phyloP scores from a whole-genome alignment of 441 rosid genomes.

The Flueggea neowawraea region DNA sequence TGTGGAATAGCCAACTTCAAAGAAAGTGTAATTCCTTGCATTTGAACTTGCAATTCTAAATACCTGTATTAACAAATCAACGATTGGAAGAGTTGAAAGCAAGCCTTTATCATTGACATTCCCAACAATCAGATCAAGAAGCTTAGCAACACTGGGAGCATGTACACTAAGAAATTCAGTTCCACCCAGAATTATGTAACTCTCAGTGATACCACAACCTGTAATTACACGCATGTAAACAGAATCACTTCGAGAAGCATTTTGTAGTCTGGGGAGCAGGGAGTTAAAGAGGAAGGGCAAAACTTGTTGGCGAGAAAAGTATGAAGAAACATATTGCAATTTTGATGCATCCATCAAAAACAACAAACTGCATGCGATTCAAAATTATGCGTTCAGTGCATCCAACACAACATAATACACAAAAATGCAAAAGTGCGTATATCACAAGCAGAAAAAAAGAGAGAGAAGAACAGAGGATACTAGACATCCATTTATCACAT shows the following conservation, averaged over 20 bases:
- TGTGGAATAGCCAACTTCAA: no score
- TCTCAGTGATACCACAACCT: slow-evolving; percentile 87
- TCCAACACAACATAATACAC: no score
- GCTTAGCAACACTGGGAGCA: slow-evolving; percentile 77
- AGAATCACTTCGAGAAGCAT: no score
- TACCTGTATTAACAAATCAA: slow-evolving; percentile 93
- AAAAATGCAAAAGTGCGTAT: no score
- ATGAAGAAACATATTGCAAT: no score
- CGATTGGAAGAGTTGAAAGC: slow-evolving; percentile 75
- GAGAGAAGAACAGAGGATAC: no score
- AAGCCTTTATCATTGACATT: slow-evolving; percentile 92
- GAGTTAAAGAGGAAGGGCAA: no score
- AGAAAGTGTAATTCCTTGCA: not conserved
- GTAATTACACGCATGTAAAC: slow-evolving; percentile 21
- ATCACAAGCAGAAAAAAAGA: not conserved
- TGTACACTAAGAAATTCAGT: slow-evolving; percentile 77
- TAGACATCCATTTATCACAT: not conserved
- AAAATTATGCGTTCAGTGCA: no score
- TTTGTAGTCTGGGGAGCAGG: no score
- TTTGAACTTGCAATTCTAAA: not conserved
- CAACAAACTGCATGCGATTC: no score
- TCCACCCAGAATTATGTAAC: slow-evolving; percentile 82
- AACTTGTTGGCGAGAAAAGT: no score
- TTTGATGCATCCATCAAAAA: no score
- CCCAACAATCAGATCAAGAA: slow-evolving; percentile 93